Evolutionary conservation across 2,329 filamentous ascomycete species (phyloP).

Genomic region (Eutypa lata): DNA sequence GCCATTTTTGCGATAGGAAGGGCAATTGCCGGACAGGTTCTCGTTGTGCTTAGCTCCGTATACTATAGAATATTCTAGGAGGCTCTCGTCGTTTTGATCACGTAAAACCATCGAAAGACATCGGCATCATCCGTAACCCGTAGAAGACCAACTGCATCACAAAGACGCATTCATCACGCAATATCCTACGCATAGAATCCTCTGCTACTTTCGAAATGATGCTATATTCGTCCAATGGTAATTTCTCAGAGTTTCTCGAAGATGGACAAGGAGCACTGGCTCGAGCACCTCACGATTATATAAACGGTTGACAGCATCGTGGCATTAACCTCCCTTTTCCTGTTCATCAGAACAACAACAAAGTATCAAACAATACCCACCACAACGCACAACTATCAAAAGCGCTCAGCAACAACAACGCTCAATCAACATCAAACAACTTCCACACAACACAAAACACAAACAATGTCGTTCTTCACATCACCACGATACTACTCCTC

Average conservation of each 20-base stretch:
- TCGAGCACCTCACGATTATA: slow-evolving; percentile 23
- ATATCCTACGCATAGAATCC: slow-evolving; percentile 11
- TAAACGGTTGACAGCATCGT: slow-evolving; percentile 19
- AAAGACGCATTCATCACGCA: slow-evolving; percentile 4
- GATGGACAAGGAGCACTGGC: slow-evolving; percentile 16
- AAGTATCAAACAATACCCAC: slow-evolving; percentile 10
- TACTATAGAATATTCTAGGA: slow-evolving; percentile 25
- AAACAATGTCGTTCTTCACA: slow-evolving; percentile 60
- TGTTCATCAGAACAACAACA: slow-evolving; percentile 27
- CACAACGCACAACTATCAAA: slow-evolving; percentile 14
- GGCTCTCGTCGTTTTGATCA: slow-evolving; percentile 20
- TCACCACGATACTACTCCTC: slow-evolving; percentile 44
- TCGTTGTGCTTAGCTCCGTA: background rate
- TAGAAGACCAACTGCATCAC: slow-evolving; percentile 7
- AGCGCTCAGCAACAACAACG: slow-evolving; percentile 16
- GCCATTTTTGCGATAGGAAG: too few species aligned
- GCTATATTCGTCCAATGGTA: slow-evolving; percentile 14
- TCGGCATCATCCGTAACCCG: slow-evolving; percentile 8
- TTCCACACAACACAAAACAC: slow-evolving; percentile 12
- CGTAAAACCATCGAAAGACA: slow-evolving; percentile 18
- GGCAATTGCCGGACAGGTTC: too few species aligned
- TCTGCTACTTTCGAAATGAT: slow-evolving; percentile 25
- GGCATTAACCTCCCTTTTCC: slow-evolving; percentile 2
- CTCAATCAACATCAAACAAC: slow-evolving; percentile 17
- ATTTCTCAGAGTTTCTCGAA: slow-evolving; percentile 23